Conservation (phyloP, 2,329 filamentous ascomycete species). For the Neonectria neomacrospora region DNA sequence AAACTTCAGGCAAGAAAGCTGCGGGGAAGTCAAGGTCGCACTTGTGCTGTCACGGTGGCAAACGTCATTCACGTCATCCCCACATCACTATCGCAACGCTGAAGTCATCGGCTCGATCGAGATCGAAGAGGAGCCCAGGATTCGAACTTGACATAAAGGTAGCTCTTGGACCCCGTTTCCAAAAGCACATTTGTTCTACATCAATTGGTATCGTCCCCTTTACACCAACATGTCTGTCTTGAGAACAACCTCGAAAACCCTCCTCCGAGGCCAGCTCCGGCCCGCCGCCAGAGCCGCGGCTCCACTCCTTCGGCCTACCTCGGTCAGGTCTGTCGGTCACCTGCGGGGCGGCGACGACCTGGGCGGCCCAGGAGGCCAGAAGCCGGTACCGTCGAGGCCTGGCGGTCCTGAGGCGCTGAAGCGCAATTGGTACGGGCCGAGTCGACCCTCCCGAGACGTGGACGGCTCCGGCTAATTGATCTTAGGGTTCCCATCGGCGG, state of each 20-base stretch:
- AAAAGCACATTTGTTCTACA: background rate
- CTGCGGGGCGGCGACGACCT: slow-evolving; percentile 39
- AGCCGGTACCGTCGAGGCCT: slow-evolving; percentile 41
- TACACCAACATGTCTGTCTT: slow-evolving; percentile 22
- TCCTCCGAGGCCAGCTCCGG: slow-evolving; percentile 33
- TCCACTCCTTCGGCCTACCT: slow-evolving; percentile 36
- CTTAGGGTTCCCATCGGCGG: slow-evolving; percentile 46
- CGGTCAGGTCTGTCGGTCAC: slow-evolving; percentile 30
- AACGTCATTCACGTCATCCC: slow-evolving; percentile 24
- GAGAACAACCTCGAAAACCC: slow-evolving; percentile 27
- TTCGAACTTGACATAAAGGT: background rate
- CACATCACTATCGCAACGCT: slow-evolving; percentile 5
- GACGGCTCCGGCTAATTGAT: background rate
- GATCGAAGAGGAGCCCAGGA: background rate
- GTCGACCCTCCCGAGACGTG: background rate
- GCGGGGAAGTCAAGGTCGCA: slow-evolving; percentile 4
- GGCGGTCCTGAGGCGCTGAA: slow-evolving; percentile 46
- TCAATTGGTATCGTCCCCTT: background rate
- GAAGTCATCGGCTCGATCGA: slow-evolving; percentile 10
- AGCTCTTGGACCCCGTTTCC: background rate
- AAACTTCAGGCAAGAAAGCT: background rate
- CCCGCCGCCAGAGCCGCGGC: slow-evolving; percentile 33
- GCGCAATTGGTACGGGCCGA: slow-evolving; percentile 48
- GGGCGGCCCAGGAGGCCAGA: slow-evolving; percentile 51
- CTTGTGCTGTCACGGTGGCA: background rate